These are phyloP conservation scores for Talaromyces sp. DNA, from an alignment of 2,329 filamentous ascomycete genomes.

Conservation along the genomic window DNA sequence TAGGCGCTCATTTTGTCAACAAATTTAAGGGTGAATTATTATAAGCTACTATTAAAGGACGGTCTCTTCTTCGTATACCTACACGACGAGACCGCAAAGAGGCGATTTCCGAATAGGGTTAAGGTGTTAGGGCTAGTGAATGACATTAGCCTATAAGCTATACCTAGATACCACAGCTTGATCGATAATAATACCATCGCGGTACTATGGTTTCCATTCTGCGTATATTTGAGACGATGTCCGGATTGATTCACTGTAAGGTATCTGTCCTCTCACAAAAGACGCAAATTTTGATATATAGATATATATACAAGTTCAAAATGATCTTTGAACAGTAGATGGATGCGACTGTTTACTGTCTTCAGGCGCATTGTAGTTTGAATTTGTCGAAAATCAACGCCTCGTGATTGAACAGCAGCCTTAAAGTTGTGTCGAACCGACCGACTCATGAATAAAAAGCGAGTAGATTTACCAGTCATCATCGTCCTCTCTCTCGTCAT, in stretches of 20 bases:
- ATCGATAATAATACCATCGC: no score
- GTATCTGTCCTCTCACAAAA: not conserved
- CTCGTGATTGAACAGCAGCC: not conserved
- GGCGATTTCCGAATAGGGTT: not conserved
- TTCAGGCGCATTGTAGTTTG: not conserved
- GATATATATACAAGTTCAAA: conserved; percentile 12
- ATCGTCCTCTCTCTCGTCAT: conserved; percentile 19
- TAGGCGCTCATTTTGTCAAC: not conserved
- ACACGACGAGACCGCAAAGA: not conserved
- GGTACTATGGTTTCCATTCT: not conserved
- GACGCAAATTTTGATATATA: conserved; percentile 2
- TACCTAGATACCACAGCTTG: no score
- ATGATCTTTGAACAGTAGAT: not conserved
- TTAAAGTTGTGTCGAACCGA: not conserved
- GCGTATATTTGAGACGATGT: not conserved
- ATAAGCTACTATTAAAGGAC: not conserved
- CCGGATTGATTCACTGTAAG: not conserved
- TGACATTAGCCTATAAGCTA: no score
- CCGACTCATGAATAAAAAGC: not conserved
- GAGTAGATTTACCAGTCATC: conserved; percentile 17
- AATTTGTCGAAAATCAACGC: not conserved
- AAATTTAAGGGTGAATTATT: not conserved
- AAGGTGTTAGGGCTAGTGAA: not conserved
- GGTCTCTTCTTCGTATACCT: not conserved
- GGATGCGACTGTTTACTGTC: not conserved